Evolutionary conservation across 2,329 filamentous ascomycete genomes (phyloP).

Genomic region (Zasmidium citrigriseum): DNA sequence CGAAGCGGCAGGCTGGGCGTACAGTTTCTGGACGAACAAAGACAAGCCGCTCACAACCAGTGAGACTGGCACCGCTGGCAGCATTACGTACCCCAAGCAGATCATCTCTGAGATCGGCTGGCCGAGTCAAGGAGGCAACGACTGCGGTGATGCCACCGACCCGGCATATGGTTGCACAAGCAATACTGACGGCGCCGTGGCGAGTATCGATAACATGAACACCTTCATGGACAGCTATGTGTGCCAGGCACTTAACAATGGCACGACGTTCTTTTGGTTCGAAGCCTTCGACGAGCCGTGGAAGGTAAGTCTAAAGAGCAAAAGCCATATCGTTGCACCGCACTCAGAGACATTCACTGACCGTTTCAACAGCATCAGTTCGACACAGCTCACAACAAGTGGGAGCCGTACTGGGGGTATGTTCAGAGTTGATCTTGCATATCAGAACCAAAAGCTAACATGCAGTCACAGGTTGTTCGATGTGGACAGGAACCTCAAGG

Average conservation of each 20-base stretch:
- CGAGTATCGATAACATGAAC: constrained; percentile 79
- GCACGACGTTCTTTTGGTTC: constrained; percentile 95
- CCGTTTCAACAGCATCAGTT: constrained; percentile 85
- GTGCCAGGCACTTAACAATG: constrained; percentile 75
- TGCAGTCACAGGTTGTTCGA: too few species aligned
- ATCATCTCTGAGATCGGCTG: constrained; percentile 90
- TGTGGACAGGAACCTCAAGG: constrained; percentile 78
- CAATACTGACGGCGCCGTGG: constrained; percentile 65
- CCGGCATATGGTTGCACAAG: constrained; percentile 52
- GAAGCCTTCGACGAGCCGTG: too few species aligned
- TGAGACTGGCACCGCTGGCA: constrained; percentile 38
- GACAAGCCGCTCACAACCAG: constrained; percentile 63
- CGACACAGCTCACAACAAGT: constrained; percentile 65
- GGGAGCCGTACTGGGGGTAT: constrained; percentile 99
- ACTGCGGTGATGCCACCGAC: constrained; percentile 61
- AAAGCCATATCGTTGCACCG: too few species aligned
- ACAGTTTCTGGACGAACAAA: constrained; percentile 73
- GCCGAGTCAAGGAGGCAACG: constrained; percentile 79
- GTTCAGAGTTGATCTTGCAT: too few species aligned
- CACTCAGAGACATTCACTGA: too few species aligned
- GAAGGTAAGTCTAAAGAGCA: too few species aligned
- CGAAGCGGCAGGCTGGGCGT: constrained; percentile 77
- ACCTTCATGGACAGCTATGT: constrained; percentile 84
- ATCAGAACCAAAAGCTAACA: too few species aligned
- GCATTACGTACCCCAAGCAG: constrained; percentile 30